These are phyloP conservation scores for Kwoniella sp. DNA, from an alignment of 768 basidiomycete species.

Conservation along the genomic window DNA sequence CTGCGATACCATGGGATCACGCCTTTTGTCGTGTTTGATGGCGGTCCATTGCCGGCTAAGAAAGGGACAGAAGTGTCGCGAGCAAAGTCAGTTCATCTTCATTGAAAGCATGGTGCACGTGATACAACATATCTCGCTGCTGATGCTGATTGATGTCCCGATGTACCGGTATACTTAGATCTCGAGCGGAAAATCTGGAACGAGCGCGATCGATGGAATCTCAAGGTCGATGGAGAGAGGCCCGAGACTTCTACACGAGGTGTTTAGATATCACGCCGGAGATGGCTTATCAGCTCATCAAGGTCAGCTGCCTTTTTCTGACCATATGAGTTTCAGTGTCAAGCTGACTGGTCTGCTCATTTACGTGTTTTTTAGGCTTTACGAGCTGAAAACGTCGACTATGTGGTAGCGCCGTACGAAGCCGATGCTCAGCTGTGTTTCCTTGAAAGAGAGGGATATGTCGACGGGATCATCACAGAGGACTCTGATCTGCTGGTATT, in stretches of 20 bases:
- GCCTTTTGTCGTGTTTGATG: conserved; percentile 94
- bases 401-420: conserved; percentile 96
- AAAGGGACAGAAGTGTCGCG: conserved; percentile 82
- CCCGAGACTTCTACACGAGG: conserved; percentile 85
- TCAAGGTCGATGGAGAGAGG: conserved; percentile 77
- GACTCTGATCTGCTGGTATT: conserved; percentile 98
- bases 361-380: conserved; percentile 66
- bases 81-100: conserved; percentile 60
- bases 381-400: conserved; percentile 73
- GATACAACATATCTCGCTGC: not conserved
- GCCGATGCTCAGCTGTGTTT: conserved; percentile 96
- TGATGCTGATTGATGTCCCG: not conserved
- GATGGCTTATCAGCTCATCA: conserved; percentile 97
- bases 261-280: conserved; percentile 93
- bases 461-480: conserved; percentile 92
- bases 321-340: not conserved
- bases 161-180: too few species aligned
- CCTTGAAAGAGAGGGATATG: conserved; percentile 77
- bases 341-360: not conserved
- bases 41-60: conserved; percentile 93
- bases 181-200: conserved; percentile 73
- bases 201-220: conserved; percentile 72
- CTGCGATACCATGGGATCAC: conserved; percentile 79
- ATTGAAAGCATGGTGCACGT: too few species aligned
- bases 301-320: conserved; percentile 61